Conservation (phyloP, 352 stramenopile genomes). For the Phytopythium cucurbitacearum region DNA sequence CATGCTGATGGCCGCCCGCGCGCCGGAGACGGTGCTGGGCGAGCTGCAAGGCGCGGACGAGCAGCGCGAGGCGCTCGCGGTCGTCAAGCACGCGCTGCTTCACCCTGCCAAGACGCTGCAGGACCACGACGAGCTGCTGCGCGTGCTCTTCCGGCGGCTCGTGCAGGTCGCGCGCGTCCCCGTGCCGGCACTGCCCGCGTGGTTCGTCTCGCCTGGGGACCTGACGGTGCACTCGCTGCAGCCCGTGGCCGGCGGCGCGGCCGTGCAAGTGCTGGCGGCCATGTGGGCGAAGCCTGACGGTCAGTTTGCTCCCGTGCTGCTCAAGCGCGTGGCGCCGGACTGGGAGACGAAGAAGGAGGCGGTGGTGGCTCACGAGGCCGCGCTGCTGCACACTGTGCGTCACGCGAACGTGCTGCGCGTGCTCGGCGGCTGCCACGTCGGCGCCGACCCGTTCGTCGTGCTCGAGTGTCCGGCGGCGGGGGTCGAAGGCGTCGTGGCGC, state of each 20-base stretch:
- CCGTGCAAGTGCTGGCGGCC: constrained; percentile 24
- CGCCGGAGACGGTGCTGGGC: background rate
- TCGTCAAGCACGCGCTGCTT: constrained; percentile 39
- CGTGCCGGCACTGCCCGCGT: constrained; percentile 38
- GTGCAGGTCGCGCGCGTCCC: constrained; percentile 36
- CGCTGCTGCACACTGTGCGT: constrained; percentile 32
- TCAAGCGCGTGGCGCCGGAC: constrained; percentile 38
- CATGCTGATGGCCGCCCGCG: constrained; percentile 26
- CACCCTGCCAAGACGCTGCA: background rate
- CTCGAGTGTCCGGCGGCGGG: constrained; percentile 30
- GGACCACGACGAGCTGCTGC: constrained; percentile 37
- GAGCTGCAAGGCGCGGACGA: constrained; percentile 8
- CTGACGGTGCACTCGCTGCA: constrained; percentile 13
- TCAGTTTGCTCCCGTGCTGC: constrained; percentile 21
- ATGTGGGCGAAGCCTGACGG: constrained; percentile 25
- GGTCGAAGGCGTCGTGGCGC: constrained; percentile 21
- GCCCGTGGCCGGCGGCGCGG: constrained; percentile 19
- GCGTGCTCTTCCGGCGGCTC: constrained; percentile 40
- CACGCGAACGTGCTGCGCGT: constrained; percentile 55
- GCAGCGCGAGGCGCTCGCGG: constrained; percentile 37
- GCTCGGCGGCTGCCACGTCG: constrained; percentile 47
- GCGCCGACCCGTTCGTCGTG: constrained; percentile 38
- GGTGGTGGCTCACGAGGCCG: constrained; percentile 31
- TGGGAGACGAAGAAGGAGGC: constrained; percentile 9
- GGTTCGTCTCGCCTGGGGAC: constrained; percentile 49